A percentile compares a stretch with the other conserved stretches of the same genome.
These are phyloP conservation scores for Thielaviopsis ethacetica DNA, from an alignment of 2,329 filamentous ascomycete genomes.

Conservation along the genomic window DNA sequence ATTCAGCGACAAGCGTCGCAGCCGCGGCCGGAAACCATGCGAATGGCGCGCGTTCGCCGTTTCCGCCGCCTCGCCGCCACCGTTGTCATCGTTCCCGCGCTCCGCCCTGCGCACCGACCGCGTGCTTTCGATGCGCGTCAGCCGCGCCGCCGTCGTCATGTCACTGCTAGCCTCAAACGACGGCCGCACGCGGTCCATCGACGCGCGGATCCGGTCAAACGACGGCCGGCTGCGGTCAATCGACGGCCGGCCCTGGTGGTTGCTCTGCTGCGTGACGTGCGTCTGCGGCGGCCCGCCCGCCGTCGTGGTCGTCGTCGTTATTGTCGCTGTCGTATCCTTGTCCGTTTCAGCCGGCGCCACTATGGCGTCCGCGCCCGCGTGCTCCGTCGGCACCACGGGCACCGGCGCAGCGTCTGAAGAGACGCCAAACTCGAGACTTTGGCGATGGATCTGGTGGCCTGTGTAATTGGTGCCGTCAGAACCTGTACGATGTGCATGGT, in stretches of 20 bases:
- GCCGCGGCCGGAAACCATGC: conserved; percentile 19
- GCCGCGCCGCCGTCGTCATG: conserved; percentile 75
- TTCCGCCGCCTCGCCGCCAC: not conserved
- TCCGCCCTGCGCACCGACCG: conserved; percentile 25
- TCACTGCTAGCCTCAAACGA: conserved; percentile 81
- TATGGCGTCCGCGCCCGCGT: conserved; percentile 16
- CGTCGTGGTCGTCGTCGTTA: not conserved
- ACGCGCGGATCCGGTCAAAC: conserved; percentile 73
- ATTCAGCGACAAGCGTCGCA: conserved; percentile 29
- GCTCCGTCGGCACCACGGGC: not conserved
- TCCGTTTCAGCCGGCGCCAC: not conserved
- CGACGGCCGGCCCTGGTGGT: conserved; percentile 30
- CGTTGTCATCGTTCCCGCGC: not conserved
- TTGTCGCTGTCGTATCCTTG: not conserved
- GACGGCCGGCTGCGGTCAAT: conserved; percentile 60
- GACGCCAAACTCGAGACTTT: conserved; percentile 10
- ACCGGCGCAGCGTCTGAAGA: conserved; percentile 4
- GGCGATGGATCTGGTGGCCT: conserved; percentile 31
- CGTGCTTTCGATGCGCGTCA: conserved; percentile 68
- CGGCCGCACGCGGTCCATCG: conserved; percentile 69
- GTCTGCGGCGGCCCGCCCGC: conserved; percentile 14
- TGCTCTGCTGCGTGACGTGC: conserved; percentile 14
- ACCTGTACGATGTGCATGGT: conserved; percentile 64
- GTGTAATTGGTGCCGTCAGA: conserved; percentile 92
- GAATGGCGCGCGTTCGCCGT: conserved; percentile 4